Base-by-base conservation (phyloP, 306 rosid species). In the Morella rubra region DNA sequence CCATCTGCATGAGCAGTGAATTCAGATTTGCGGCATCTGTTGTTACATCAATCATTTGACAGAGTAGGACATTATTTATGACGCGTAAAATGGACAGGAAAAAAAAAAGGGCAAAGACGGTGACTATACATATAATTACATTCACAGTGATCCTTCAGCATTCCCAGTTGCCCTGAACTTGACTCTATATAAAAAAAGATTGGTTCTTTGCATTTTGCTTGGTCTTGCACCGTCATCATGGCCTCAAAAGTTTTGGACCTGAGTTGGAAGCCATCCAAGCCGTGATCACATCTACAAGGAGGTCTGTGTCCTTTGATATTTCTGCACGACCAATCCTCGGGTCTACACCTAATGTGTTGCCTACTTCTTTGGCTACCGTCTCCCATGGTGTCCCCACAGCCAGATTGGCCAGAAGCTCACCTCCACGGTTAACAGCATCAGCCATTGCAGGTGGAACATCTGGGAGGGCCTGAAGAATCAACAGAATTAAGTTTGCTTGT, bases 361-460 rank as follows among this genome's bases (percentile, higher is more conserved):
- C 97, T 5, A 92, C 89, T 89, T 95, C 97, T 87, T 92, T 95
- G 69, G 97, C 98, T 74, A 92, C 93, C 0, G 89, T 79, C 80
- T 95, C 98, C 98, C 96, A 95, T 37, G 97, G 97, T 3, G 97
- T 92, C 72, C 98, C 98, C 6, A 69, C 81, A 0, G 95, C 77
- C 22, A 95, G 88, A 87, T 91, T 92, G 18, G 92, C 78, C 82
- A 95, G 81, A 80, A 95, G 80, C 86, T 90, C 97, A 2, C 97
- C 90, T 10, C 98, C 98, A 8, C 96, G 91, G 56, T 92, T 95
- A 76, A 95, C 97, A 46, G 98, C 98, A 81, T 95, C 87, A 2
- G 93, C 96, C 98, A 92, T 92, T 71, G 91, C 96, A 6, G 98
- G 98, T 19, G 98, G 97, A 76, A 95, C 91, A 81, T 95, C 97